Evolutionary conservation across 805 yeast species (phyloP).

Genomic region (Monosporozyma solicola): DNA sequence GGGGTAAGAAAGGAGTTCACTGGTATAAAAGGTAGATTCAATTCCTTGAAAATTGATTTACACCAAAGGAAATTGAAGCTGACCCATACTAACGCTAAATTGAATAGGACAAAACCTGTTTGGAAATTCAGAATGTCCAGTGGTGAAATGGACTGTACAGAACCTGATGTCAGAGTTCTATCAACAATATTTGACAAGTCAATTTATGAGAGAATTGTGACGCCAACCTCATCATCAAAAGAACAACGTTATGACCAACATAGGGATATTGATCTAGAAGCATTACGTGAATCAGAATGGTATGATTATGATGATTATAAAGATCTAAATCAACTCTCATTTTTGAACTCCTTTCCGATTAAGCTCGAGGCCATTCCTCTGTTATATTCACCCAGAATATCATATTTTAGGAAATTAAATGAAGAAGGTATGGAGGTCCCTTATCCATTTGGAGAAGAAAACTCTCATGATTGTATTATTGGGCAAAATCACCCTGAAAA

Average conservation of each 20-base stretch:
- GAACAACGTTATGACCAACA: not conserved
- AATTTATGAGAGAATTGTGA: slow-evolving; percentile 36
- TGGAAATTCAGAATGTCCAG: slow-evolving; percentile 51
- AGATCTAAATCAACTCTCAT: slow-evolving; percentile 50
- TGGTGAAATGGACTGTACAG: slow-evolving; percentile 61
- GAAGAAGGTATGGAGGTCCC: slow-evolving; percentile 35
- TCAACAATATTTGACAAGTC: slow-evolving; percentile 55
- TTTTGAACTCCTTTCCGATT: slow-evolving; percentile 33
- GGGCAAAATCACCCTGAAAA: slow-evolving; percentile 46
- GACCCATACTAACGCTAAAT: slow-evolving; percentile 35
- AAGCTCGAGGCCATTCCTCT: slow-evolving; percentile 39
- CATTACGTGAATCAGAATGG: slow-evolving; percentile 39
- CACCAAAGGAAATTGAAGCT: slow-evolving; percentile 46
- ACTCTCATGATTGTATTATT: slow-evolving; percentile 45
- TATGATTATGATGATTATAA: slow-evolving; percentile 65
- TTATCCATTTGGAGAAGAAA: slow-evolving; percentile 53
- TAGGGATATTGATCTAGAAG: slow-evolving; percentile 1
- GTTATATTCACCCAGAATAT: slow-evolving; percentile 46
- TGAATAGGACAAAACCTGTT: slow-evolving; percentile 36
- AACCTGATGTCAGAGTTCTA: slow-evolving; percentile 60
- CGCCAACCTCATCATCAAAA: not conserved
- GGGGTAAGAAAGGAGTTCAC: slow-evolving; percentile 36
- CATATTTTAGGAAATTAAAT: slow-evolving; percentile 48
- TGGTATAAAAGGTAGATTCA: slow-evolving; percentile 56
- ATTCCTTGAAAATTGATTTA: slow-evolving; percentile 46